phyloP scores from a whole-genome alignment of 2,329 filamentous ascomycete genomes.

The Trichoderma koningiopsis region DNA sequence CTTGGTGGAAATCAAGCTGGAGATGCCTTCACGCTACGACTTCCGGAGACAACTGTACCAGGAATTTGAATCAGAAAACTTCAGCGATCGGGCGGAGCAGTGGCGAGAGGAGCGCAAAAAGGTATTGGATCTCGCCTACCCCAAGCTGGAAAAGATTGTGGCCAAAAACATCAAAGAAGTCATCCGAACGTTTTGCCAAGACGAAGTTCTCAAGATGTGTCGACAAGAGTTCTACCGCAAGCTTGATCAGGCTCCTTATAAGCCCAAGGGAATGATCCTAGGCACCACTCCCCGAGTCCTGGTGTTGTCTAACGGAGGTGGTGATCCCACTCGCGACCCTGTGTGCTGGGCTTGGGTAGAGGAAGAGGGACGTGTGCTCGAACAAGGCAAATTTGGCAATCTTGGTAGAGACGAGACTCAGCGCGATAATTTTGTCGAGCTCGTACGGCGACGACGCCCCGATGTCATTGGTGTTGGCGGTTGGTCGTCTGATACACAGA shows the following conservation, averaged over 20 bases:
- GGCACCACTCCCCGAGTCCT: slow-evolving; percentile 88
- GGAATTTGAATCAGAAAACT: slow-evolving; percentile 92
- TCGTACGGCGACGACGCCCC: slow-evolving; percentile 77
- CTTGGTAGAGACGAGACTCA: slow-evolving; percentile 70
- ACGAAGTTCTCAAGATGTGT: slow-evolving; percentile 83
- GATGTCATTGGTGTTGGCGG: slow-evolving; percentile 91
- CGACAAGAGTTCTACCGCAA: slow-evolving; percentile 87
- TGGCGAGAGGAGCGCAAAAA: slow-evolving; percentile 91
- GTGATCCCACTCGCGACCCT: slow-evolving; percentile 71
- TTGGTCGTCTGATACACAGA: slow-evolving; percentile 83
- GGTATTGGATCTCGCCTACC: slow-evolving; percentile 77
- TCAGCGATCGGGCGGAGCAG: slow-evolving; percentile 89
- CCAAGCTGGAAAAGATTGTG: slow-evolving; percentile 80
- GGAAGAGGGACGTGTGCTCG: slow-evolving; percentile 84
- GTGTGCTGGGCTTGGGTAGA: slow-evolving; percentile 92
- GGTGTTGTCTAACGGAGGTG: slow-evolving; percentile 82
- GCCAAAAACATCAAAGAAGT: slow-evolving; percentile 93
- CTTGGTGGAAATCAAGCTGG: slow-evolving; percentile 80
- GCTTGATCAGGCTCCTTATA: slow-evolving; percentile 93
- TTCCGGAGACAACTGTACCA: slow-evolving; percentile 77
- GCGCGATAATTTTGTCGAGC: slow-evolving; percentile 71
- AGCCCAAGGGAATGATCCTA: slow-evolving; percentile 87
- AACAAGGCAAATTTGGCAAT: slow-evolving; percentile 85
- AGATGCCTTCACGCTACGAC: slow-evolving; percentile 72
- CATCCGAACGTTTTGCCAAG: slow-evolving; percentile 90